phyloP scores from a whole-genome alignment of 257 asterid genomes.

The Salvia splendens region DNA sequence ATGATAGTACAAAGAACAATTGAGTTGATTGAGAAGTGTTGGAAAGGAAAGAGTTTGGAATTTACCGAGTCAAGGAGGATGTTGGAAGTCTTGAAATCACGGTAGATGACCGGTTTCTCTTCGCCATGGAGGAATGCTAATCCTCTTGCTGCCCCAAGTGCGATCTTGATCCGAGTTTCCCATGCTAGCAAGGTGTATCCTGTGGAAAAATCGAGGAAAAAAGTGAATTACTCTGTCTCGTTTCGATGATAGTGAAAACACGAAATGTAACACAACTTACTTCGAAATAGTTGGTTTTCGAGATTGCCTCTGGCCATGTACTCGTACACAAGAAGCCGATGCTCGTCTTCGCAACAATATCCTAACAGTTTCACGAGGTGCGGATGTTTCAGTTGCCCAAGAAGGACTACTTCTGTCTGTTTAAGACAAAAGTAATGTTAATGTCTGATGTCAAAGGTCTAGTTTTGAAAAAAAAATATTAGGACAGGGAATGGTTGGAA shows the following conservation, averaged over 20 bases:
- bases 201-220: slow-evolving; percentile 14
- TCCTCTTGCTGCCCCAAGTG: slow-evolving; percentile 75
- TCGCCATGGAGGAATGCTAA: slow-evolving; percentile 78
- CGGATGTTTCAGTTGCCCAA: slow-evolving; percentile 81
- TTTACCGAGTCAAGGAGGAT: slow-evolving; percentile 50
- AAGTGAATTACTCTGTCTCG: too few relatives aligned
- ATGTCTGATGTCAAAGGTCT: too few relatives aligned
- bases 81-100: slow-evolving; percentile 83
- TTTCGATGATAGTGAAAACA: background rate
- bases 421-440: background rate
- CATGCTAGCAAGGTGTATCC: slow-evolving; percentile 66
- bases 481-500: background rate
- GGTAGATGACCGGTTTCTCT: slow-evolving; percentile 68
- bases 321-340: slow-evolving; percentile 82
- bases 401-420: slow-evolving; percentile 76
- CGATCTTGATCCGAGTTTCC: slow-evolving; percentile 70
- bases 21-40: too few relatives aligned
- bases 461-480: background rate
- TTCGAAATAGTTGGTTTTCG: slow-evolving; percentile 68
- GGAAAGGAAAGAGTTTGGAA: background rate
- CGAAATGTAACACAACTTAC: slow-evolving; percentile 32
- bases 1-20: slow-evolving; percentile 21
- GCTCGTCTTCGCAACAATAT: slow-evolving; percentile 79
- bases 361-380: slow-evolving; percentile 82
- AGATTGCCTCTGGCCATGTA: slow-evolving; percentile 74